Base-by-base conservation (phyloP, 2,329 filamentous ascomycete genomes). In the Aspergillus caelatus region DNA sequence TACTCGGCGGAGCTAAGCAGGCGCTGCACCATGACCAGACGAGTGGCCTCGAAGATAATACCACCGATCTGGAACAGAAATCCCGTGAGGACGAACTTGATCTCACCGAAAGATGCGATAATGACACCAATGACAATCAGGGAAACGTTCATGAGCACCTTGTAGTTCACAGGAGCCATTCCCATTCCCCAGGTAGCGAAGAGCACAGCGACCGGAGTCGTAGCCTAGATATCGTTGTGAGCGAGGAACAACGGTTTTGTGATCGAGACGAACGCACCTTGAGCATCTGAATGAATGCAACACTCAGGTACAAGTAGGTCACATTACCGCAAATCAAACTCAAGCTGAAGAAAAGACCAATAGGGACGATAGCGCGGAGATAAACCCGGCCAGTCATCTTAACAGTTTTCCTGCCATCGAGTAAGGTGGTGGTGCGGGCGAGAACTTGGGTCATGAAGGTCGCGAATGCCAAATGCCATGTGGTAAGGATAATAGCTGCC, bases 241-340 rank as follows among this genome's bases (percentile, higher is more conserved):
- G 64, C 52, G 63, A 54, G 54, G 30, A 39, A 12, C 21, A 32
- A 16, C n/a, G 3, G 30, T 21, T 23, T 23, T 34, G 30, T 60
- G 62, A 45, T 34, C 26, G 82, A 80, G 79, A 71, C 36, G 4
- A 36, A 68, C 68, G 57, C 34, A 93, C 91, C 91, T 98, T 98
- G 79, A 98, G 89, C 94, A 98, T 98, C 85, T 97, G 94, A 74
- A 98, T 97, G 80, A 97, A 97, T 65, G 94, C 91, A 64, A 97
- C 94, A 70, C 91, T 94, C 63, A 97, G 87, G 81, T 97, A 96
- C 60, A 97, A 86, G 77, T 97, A 97, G 71, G 94, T 94, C 80
- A 96, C 82, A 83, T 97, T 97, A 75, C 94, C 93, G 80, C 93
- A 97, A 77, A 98, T 97, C 84, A 98, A 86, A 80, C 91, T 95